These are phyloP conservation scores for Chlamydomonas sphaeroides DNA, from an alignment of 139 green algal species.

Conservation along the genomic window DNA sequence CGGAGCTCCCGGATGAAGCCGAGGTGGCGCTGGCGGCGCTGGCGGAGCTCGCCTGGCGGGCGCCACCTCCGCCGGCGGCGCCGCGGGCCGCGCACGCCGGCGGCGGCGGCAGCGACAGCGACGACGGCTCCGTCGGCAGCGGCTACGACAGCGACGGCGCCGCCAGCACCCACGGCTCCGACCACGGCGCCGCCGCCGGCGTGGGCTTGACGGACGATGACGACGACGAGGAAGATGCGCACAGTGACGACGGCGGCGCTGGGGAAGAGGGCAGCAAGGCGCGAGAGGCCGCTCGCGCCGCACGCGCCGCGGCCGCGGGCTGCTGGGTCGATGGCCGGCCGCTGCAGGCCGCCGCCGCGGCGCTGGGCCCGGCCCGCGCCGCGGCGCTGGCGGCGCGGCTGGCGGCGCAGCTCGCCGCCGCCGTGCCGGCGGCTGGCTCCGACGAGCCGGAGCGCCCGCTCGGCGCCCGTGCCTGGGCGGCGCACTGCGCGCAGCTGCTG, in stretches of 20 bases:
- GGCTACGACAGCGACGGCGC: too few relatives aligned
- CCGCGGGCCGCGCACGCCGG: too few relatives aligned
- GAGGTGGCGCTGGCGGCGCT: slow-evolving; percentile 1
- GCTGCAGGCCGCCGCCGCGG: neutral
- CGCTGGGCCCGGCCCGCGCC: neutral
- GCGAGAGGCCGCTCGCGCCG: too few relatives aligned
- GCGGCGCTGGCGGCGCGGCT: neutral
- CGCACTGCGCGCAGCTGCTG: slow-evolving; percentile 10
- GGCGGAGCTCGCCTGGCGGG: slow-evolving; percentile 22
- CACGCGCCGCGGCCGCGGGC: neutral
- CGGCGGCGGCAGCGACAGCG: too few relatives aligned
- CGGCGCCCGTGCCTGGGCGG: neutral
- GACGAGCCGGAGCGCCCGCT: neutral
- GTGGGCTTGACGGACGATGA: neutral
- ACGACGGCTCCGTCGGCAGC: too few relatives aligned
- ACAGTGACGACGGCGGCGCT: too few relatives aligned
- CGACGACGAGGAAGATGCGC: too few relatives aligned
- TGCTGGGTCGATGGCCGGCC: neutral
- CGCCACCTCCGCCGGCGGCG: neutral
- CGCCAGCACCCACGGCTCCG: too few relatives aligned
- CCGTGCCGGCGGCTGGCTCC: neutral
- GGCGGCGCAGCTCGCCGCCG: neutral
- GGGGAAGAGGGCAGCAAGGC: too few relatives aligned
- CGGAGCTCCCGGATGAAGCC: neutral
- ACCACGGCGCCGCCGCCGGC: neutral